Evolutionary conservation across 1,284 basidiomycete genomes (phyloP).

Genomic region (Apiotrichum porosum): DNA sequence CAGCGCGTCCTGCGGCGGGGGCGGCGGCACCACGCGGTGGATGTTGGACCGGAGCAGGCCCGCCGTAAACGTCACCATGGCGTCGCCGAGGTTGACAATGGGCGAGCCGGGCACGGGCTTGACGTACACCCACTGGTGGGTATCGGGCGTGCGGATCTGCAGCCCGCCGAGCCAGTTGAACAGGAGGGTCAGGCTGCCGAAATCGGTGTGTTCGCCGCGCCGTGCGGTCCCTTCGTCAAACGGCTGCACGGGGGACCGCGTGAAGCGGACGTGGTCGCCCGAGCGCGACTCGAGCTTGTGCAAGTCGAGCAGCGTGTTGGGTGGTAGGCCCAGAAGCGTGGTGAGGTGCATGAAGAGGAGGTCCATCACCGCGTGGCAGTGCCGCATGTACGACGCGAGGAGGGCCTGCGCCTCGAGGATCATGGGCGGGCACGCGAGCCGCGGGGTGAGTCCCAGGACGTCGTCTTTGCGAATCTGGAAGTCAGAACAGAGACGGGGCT

Average conservation of each 20-base stretch:
- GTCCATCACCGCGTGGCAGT: slow-evolving; percentile 52
- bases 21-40: slow-evolving; percentile 49
- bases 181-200: slow-evolving; percentile 23
- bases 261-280: slow-evolving; percentile 60
- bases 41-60: slow-evolving; percentile 52
- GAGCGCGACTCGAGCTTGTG: slow-evolving; percentile 55
- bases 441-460: slow-evolving; percentile 17
- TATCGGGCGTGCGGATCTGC: slow-evolving; percentile 60
- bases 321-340: slow-evolving; percentile 56
- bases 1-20: slow-evolving; percentile 50
- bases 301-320: slow-evolving; percentile 52
- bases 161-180: slow-evolving; percentile 64
- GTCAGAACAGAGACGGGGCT: no score
- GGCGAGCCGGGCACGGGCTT: slow-evolving; percentile 59
- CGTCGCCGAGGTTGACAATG: slow-evolving; percentile 61
- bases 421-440: slow-evolving; percentile 15
- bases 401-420: slow-evolving; percentile 15
- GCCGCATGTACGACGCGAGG: slow-evolving; percentile 16
- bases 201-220: slow-evolving; percentile 30
- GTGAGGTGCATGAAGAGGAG: slow-evolving; percentile 58
- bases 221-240: slow-evolving; percentile 13
- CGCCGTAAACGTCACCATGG: slow-evolving; percentile 57
- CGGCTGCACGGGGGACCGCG: slow-evolving; percentile 49
- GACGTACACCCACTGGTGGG: slow-evolving; percentile 64
- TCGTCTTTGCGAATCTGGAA: slow-evolving; percentile 29